Evolutionary conservation across 495 filamentous ascomycete genomes (phyloP).

Genomic region (Clavariopsis aquatica): DNA sequence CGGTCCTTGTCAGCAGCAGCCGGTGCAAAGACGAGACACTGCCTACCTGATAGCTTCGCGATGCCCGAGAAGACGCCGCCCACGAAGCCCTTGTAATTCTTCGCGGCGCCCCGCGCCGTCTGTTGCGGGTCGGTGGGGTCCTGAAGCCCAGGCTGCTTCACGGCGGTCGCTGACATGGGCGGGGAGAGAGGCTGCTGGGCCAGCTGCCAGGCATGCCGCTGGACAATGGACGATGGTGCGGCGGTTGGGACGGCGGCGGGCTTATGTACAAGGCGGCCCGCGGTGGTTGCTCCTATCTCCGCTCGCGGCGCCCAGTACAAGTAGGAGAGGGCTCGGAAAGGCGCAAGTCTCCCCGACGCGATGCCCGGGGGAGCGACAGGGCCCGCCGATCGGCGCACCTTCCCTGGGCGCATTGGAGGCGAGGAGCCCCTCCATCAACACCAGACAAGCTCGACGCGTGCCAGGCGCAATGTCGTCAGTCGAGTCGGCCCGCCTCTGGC

Average conservation of each 20-base stretch:
- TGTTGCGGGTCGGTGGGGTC: conserved; percentile 15
- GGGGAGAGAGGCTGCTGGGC: neutral
- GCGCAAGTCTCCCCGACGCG: conserved; percentile 28
- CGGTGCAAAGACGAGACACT: neutral
- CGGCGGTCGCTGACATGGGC: conserved; percentile 32
- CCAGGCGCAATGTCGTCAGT: too few relatives aligned
- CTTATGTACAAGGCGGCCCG: neutral
- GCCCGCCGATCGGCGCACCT: neutral
- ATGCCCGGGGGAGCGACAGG: neutral
- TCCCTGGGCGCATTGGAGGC: neutral
- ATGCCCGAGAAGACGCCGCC: conserved; percentile 92
- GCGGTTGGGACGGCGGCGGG: neutral
- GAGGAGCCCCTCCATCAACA: conserved; percentile 8
- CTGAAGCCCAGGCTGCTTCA: conserved; percentile 24
- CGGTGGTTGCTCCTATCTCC: neutral
- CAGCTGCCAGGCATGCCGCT: conserved; percentile 4
- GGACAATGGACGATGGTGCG: too few relatives aligned
- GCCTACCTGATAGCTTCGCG: conserved; percentile 80
- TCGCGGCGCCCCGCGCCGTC: conserved; percentile 10
- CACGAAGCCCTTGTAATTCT: conserved; percentile 87
- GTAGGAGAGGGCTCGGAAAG: conserved; percentile 13
- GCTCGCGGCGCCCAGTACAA: neutral
- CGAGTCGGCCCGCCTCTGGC: too few relatives aligned
- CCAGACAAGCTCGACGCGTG: neutral
- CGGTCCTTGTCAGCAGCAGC: neutral